Evolutionary conservation across 805 yeast genomes (phyloP).

Genomic region (Saccharomycopsis fibuligera): DNA sequence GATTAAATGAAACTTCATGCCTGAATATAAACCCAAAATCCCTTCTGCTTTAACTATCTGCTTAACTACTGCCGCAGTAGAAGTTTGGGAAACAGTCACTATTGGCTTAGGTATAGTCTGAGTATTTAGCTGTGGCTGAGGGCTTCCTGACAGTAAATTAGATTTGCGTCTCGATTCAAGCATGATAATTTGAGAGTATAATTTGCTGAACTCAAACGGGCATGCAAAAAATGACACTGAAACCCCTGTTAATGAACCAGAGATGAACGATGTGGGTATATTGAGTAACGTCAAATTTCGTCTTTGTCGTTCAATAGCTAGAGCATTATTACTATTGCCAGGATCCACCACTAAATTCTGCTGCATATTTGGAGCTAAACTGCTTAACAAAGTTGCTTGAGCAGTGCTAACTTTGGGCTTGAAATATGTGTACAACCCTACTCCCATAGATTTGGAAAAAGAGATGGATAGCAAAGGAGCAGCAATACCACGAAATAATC

Average conservation of each 20-base stretch:
- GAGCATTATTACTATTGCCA: neutral
- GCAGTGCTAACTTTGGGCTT: conserved; percentile 34
- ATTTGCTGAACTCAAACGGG: conserved; percentile 81
- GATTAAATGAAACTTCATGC: conserved; percentile 57
- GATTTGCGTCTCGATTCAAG: conserved; percentile 28
- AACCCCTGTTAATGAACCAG: conserved; percentile 67
- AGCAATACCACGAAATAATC: conserved; percentile 70
- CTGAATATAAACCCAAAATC: conserved; percentile 59
- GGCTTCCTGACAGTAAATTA: neutral
- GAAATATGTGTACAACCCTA: conserved; percentile 51
- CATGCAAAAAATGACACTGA: conserved; percentile 60
- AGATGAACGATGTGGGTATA: conserved; percentile 40
- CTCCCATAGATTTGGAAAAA: conserved; percentile 57
- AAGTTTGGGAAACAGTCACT: neutral
- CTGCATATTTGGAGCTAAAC: conserved; percentile 9
- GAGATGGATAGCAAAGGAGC: conserved; percentile 70
- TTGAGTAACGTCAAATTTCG: conserved; percentile 30
- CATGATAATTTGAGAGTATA: conserved; percentile 68
- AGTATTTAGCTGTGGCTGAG: neutral
- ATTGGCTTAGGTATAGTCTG: conserved; percentile 24
- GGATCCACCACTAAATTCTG: conserved; percentile 1
- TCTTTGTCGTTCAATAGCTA: neutral
- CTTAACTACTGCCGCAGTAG: conserved; percentile 39
- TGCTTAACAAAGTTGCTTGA: conserved; percentile 19
- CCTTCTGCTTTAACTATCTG: conserved; percentile 59